Evolutionary conservation across 1,139 yeast species (phyloP), one percentile per base, ranked within the genome.

Genomic region (Saccharomycopsis hybrid): DNA sequence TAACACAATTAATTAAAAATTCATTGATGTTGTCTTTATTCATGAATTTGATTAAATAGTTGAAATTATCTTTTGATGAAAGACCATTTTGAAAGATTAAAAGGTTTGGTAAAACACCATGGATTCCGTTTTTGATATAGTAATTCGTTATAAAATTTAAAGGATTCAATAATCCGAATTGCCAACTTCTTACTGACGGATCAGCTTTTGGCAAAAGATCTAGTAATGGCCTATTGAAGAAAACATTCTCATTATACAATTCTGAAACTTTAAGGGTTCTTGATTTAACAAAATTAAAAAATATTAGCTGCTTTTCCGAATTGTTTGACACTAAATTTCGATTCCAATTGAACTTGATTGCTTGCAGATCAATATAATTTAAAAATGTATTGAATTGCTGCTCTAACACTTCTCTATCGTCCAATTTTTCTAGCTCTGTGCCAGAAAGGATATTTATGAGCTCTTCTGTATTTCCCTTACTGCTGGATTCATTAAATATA

Each of bases 241-340:
- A 43, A 11, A 53, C 33, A 31, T 51, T 49, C 18, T 53, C 52
- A 24, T 38, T 48, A 33, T 51, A 47, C 18, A 51, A 47, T 18
- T 8, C 27, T 11, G 51, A 43, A 18, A 51, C 50, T 43, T 51
- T 51, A 39, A 53, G 48, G 25, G 54, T 49, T 35, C 54, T 40
- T 24, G 54, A 28, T 42, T 41, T 48, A 8, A 51, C 37, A 46
- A 51, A 53, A 8, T 18, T 33, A 24, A 46, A 48, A 3, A 51
- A 29, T 3, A 37, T 7, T n/a, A n/a, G n/a, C n/a, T n/a, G n/a
- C 27, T 18, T n/a, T 5, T 13, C 32, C 32, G 11, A 4, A 31
- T 31, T 18, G 11, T 28, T 35, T 1, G 2, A 1, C 9, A 39
- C 18, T 13, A 13, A 3, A 5, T 28, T 41, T 30, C 11, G 18